Conservation (phyloP, 2,329 filamentous ascomycete genomes). For the Pyricularia pennisetigena region DNA sequence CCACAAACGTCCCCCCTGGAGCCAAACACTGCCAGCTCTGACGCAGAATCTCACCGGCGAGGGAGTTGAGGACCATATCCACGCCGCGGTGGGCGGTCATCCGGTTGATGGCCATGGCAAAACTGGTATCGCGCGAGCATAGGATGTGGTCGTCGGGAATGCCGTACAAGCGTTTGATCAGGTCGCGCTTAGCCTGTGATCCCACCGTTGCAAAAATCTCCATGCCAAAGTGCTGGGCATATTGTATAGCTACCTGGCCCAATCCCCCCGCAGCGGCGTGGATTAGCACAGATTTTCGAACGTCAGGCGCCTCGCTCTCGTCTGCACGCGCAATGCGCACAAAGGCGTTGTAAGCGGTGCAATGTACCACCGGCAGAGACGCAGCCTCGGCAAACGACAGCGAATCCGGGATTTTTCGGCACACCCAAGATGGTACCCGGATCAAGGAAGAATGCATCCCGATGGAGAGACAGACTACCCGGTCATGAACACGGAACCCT, state of each 20-base stretch:
- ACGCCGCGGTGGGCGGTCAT: conserved; percentile 17
- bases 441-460: no score
- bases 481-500: not conserved
- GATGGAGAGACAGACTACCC: no score
- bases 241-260: conserved; percentile 11
- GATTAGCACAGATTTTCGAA: conserved; percentile 9
- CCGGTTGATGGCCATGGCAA: conserved; percentile 15
- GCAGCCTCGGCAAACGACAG: no score
- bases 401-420: no score
- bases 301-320: conserved; percentile 5
- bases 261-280: conserved; percentile 13
- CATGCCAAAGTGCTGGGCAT: conserved; percentile 8
- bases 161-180: conserved; percentile 16
- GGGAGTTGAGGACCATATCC: conserved; percentile 20
- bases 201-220: conserved; percentile 20
- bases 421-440: no score
- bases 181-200: conserved; percentile 16
- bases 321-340: conserved; percentile 14
- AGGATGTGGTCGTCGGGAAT: conserved; percentile 20
- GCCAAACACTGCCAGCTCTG: conserved; percentile 22
- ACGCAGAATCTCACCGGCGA: conserved; percentile 17
- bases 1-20: conserved; percentile 21
- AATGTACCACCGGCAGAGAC: conserved; percentile 14
- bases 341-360: conserved; percentile 17
- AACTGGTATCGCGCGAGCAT: conserved; percentile 16